Conservation (phyloP, 2,329 filamentous ascomycete genomes). For the Cercospora sesami region DNA sequence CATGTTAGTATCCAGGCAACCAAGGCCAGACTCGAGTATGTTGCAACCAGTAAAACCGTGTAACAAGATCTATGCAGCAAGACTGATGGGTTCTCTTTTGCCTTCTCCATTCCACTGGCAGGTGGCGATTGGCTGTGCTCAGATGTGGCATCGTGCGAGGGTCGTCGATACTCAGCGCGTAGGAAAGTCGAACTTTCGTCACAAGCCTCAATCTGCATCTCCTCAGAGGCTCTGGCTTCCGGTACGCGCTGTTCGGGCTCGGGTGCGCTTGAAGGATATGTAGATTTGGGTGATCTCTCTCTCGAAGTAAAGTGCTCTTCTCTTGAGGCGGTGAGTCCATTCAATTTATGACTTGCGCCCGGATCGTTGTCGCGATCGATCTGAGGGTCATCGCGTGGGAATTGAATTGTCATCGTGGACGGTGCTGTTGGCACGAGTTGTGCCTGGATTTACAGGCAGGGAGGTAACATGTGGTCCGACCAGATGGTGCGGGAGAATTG, state of each 20-base stretch:
- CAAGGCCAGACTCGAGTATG: not conserved
- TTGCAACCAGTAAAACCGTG: not conserved
- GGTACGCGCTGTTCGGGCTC: not conserved
- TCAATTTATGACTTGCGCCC: not conserved
- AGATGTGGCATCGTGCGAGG: not conserved
- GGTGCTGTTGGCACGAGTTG: not conserved
- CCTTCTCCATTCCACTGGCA: not conserved
- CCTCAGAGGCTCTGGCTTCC: not conserved
- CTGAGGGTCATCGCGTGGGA: not conserved
- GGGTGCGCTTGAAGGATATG: not conserved
- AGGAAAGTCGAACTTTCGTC: not conserved
- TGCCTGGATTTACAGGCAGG: not conserved
- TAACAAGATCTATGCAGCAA: not conserved
- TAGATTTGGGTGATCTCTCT: not conserved
- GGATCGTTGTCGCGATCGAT: not conserved
- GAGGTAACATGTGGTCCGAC: not conserved
- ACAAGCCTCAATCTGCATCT: not conserved
- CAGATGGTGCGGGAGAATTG: not conserved
- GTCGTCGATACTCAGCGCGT: not conserved
- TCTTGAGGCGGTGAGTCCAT: not conserved
- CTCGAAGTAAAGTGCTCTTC: not conserved
- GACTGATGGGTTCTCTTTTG: not conserved
- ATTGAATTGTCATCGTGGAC: not conserved
- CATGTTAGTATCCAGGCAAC: not conserved
- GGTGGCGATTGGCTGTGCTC: not conserved